phyloP scores from a whole-genome alignment of 495 filamentous ascomycete species.

The Aspergillus indologenus region DNA sequence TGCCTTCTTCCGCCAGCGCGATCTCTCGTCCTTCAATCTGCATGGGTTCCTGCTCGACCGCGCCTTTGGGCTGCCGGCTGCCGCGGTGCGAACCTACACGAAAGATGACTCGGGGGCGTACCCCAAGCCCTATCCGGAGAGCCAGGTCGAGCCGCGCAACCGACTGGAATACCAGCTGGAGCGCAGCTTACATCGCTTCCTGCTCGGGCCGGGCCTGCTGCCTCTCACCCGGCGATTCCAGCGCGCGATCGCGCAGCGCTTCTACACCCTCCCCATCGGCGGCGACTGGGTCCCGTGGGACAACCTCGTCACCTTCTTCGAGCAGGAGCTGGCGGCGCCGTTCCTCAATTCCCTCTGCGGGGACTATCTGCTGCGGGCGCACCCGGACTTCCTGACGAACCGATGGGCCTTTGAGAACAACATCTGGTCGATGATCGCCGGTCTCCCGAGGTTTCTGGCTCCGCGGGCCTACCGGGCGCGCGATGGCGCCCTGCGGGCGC shows the following conservation, averaged over 20 bases:
- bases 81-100: not conserved
- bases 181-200: not conserved
- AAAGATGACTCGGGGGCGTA: not conserved
- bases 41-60: too few relatives aligned
- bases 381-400: not conserved
- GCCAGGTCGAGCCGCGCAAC: not conserved
- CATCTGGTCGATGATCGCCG: not conserved
- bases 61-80: not conserved
- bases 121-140: not conserved
- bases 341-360: not conserved
- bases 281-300: slow-evolving; percentile 2
- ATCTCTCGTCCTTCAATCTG: not conserved
- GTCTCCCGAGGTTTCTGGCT: not conserved
- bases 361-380: not conserved
- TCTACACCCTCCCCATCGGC: not conserved
- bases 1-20: not conserved
- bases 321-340: not conserved
- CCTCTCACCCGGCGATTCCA: not conserved
- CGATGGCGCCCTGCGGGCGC: not conserved
- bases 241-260: not conserved
- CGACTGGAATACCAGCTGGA: not conserved
- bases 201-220: not conserved
- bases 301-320: not conserved
- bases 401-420: not conserved
- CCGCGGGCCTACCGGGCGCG: not conserved